Base-by-base conservation (phyloP, 352 stramenopile genomes). In the Pythium dissimile region DNA sequence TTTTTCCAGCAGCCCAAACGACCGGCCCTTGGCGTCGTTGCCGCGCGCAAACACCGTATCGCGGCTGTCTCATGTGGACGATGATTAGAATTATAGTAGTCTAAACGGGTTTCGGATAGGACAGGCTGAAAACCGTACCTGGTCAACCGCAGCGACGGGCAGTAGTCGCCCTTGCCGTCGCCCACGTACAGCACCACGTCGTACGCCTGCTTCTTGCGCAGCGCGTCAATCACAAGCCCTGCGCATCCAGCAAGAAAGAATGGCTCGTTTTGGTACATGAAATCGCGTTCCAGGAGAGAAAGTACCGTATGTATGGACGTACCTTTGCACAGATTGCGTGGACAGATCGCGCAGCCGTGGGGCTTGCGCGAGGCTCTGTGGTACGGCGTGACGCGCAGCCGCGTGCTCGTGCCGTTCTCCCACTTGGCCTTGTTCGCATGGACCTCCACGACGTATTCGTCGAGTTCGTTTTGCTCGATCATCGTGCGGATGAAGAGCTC, bases 31-130 rank as follows among this genome's bases (percentile, higher is more conserved):
- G 24, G 71, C 41, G 2, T 68, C 50, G 13, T 66, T 66, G 28
- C 46, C 64, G 13, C 79, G 76, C 1, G 80, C 77, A 30, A 89
- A 74, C 30, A 84, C 75, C 3, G 47, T 57, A 16, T 63, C 55
- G 28, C 31, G 30, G 32, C 57, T 64, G 43, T 1, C 26, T n/a
- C n/a, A n/a, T n/a, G n/a, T n/a, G n/a, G n/a, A n/a, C n/a, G n/a
- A n/a, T n/a, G n/a, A 44, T 4, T 16, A 10, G 44, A 16, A 39
- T 7, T 23, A 2, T 3, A 41, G 6, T 24, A 39, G 3, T 39
- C 13, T 6, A 52, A 4, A n/a, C 13, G 59, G 44, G 11, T 41
- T 20, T 30, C n/a, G 3, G 15, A 39, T 7, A 16, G 7, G 46
- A 54, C 2, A 16, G 28, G 4, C n/a, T 5, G 16, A 18, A 12